Conservation (phyloP, 495 filamentous ascomycete species). For the Tuber umbilicatum region DNA sequence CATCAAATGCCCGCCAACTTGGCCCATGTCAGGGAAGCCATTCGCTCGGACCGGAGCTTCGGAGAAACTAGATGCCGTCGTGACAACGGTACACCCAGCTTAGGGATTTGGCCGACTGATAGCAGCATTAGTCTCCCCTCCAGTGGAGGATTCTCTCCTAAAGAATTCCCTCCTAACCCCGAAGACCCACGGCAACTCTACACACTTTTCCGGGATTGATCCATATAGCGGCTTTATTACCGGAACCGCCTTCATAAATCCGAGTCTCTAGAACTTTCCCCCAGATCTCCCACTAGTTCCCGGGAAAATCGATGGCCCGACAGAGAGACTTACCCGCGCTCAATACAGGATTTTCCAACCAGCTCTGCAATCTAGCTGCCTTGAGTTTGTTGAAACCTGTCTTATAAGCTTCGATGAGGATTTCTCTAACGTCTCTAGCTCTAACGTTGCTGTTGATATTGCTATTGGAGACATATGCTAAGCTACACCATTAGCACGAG, state of each 20-base stretch:
- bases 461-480: constrained; percentile 67
- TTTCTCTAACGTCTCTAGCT: constrained; percentile 71
- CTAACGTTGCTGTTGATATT: constrained; percentile 63
- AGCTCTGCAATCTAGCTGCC: constrained; percentile 62
- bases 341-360: constrained; percentile 39
- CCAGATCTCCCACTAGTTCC: constrained; percentile 26
- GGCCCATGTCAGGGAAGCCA: constrained; percentile 26
- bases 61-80: constrained; percentile 39
- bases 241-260: constrained; percentile 46
- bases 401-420: constrained; percentile 85
- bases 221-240: constrained; percentile 84
- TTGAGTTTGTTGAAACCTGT: constrained; percentile 69
- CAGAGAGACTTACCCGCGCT: constrained; percentile 34
- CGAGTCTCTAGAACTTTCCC: constrained; percentile 36
- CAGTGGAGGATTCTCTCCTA: constrained; percentile 52
- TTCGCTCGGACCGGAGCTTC: constrained; percentile 30
- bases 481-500: constrained; percentile 84
- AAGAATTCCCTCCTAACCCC: constrained; percentile 78
- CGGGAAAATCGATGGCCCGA: constrained; percentile 36
- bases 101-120: constrained; percentile 74
- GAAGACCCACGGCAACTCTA: constrained; percentile 67
- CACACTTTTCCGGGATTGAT: constrained; percentile 79
- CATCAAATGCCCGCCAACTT: constrained; percentile 28
- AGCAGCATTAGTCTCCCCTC: constrained; percentile 58
- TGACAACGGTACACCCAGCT: constrained; percentile 41